These are phyloP conservation scores for Colletotrichum sansevieriae DNA, from an alignment of 2,329 filamentous ascomycete species.

Conservation along the genomic window DNA sequence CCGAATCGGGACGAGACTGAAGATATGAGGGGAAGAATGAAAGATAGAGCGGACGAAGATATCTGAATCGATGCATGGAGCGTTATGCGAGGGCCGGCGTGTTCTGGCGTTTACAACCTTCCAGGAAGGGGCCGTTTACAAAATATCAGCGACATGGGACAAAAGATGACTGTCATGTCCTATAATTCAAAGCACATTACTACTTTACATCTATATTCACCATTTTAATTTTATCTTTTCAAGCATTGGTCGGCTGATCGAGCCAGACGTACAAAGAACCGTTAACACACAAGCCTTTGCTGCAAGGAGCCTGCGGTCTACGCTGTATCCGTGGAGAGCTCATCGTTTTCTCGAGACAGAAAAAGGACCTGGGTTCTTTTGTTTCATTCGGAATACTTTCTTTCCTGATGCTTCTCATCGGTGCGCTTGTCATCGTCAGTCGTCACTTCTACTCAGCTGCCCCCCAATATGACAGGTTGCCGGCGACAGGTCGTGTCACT, in stretches of 20 bases:
- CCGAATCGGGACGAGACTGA: conserved; percentile 34
- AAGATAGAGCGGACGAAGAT: background rate
- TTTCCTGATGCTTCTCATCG: too few relatives aligned
- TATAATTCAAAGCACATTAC: conserved; percentile 5
- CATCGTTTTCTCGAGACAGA: too few relatives aligned
- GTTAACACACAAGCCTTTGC: background rate
- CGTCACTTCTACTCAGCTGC: too few relatives aligned
- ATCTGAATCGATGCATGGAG: conserved; percentile 15
- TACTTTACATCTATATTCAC: conserved; percentile 20
- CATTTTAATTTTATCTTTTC: conserved; percentile 33
- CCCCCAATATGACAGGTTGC: too few relatives aligned
- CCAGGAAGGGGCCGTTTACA: conserved; percentile 23
- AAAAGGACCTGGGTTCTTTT: too few relatives aligned
- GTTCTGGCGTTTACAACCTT: conserved; percentile 25
- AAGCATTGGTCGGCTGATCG: background rate
- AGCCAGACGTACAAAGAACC: background rate
- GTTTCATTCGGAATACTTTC: too few relatives aligned
- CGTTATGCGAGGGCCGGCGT: conserved; percentile 31
- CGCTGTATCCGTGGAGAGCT: too few relatives aligned
- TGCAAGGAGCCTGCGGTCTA: too few relatives aligned
- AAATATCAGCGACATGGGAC: conserved; percentile 4
- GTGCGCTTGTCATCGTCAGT: too few relatives aligned
- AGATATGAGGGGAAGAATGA: background rate
- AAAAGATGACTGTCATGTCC: background rate
- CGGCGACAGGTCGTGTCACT: too few relatives aligned